A percentile compares a stretch with the other conserved stretches of the same genome.
Conservation (phyloP, 2,329 filamentous ascomycete genomes). For the Penicillium paneum region DNA sequence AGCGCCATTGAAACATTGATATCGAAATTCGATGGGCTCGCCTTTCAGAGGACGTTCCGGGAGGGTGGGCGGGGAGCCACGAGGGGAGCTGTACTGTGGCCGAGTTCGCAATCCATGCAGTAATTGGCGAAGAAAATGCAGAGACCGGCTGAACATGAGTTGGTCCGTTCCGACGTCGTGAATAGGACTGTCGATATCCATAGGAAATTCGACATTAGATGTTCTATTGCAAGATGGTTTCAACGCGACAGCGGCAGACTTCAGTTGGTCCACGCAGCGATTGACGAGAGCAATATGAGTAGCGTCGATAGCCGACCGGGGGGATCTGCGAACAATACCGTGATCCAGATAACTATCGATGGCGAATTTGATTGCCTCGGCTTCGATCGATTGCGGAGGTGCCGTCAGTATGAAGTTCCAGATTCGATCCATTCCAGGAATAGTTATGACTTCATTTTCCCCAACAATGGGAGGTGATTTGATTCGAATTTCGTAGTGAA, state of each 20-base stretch:
- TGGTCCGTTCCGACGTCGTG: conserved; percentile 55
- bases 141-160: conserved; percentile 64
- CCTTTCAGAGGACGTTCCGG: conserved; percentile 56
- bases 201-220: conserved; percentile 49
- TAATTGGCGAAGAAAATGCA: conserved; percentile 66
- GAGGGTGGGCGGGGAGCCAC: conserved; percentile 59
- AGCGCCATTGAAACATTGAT: conserved; percentile 67
- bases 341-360: conserved; percentile 69
- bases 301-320: conserved; percentile 49
- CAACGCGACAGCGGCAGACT: conserved; percentile 58
- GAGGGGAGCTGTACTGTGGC: conserved; percentile 59
- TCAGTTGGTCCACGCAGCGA: conserved; percentile 69
- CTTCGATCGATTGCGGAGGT: conserved; percentile 62
- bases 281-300: conserved; percentile 69
- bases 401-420: conserved; percentile 78
- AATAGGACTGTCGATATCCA: conserved; percentile 52
- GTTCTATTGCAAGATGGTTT: conserved; percentile 48
- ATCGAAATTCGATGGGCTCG: conserved; percentile 64
- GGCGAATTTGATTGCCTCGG: conserved; percentile 65
- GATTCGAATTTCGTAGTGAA: conserved; percentile 55
- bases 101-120: conserved; percentile 52
- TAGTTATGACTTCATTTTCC: conserved; percentile 42
- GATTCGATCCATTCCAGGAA: conserved; percentile 63
- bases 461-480: conserved; percentile 48
- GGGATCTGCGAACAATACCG: conserved; percentile 40